These are phyloP conservation scores for Vachellia collinsii DNA, from an alignment of 306 rosid species.

Conservation along the genomic window DNA sequence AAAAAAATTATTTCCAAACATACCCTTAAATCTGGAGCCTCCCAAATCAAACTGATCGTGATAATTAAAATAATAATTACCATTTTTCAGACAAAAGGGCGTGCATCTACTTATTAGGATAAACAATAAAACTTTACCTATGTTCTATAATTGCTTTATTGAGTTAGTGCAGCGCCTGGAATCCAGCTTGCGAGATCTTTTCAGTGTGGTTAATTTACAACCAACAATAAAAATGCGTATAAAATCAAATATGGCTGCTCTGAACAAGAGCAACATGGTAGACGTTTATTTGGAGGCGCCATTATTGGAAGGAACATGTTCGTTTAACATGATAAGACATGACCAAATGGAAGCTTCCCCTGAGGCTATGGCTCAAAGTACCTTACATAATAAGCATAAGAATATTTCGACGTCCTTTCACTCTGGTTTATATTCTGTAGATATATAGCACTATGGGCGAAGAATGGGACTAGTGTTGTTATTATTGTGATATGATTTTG, in stretches of 20 bases:
- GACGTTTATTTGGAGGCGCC: conserved; percentile 21
- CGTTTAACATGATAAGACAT: conserved; percentile 27
- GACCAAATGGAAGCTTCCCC: conserved; percentile 23
- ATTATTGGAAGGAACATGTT: conserved; percentile 39
- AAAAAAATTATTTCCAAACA: no score
- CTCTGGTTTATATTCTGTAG: conserved; percentile 31
- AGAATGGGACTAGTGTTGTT: conserved; percentile 22
- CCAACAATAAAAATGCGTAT: conserved; percentile 28
- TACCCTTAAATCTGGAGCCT: neutral
- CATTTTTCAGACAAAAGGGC: neutral
- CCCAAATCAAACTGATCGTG: conserved; percentile 2
- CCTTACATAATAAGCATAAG: conserved; percentile 24
- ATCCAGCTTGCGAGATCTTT: conserved; percentile 42
- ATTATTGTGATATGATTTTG: neutral
- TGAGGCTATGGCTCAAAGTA: conserved; percentile 29
- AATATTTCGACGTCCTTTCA: conserved; percentile 28
- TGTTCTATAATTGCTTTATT: conserved; percentile 31
- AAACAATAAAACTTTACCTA: neutral
- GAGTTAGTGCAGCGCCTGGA: conserved; percentile 31
- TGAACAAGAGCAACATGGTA: conserved; percentile 38
- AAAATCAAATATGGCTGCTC: conserved; percentile 29
- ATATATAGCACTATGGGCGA: conserved; percentile 34
- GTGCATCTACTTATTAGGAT: neutral
- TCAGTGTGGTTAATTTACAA: conserved; percentile 16
- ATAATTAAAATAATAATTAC: conserved; percentile 2